Conservation (phyloP, 2,329 filamentous ascomycete genomes). For the Phyllosticta paracitricarpa region DNA sequence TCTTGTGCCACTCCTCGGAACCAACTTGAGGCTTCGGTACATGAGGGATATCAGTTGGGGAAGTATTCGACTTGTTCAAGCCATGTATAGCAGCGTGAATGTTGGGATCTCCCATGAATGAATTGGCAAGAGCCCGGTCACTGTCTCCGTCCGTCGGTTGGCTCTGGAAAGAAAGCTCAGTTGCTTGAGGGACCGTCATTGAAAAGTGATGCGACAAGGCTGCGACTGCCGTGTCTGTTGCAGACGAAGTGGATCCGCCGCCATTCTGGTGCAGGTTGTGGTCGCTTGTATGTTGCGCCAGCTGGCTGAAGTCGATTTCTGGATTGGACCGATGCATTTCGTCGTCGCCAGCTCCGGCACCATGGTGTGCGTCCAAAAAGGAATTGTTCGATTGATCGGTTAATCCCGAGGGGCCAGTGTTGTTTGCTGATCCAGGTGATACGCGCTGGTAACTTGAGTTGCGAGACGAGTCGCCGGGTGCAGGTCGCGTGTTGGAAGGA, state of each 20-base stretch:
- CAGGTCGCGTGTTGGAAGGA: constrained; percentile 23
- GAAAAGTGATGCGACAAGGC: constrained; percentile 40
- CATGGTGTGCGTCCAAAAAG: constrained; percentile 32
- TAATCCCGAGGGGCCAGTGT: constrained; percentile 22
- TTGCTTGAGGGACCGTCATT: constrained; percentile 48
- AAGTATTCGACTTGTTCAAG: constrained; percentile 34
- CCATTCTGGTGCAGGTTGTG: constrained; percentile 40
- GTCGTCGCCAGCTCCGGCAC: constrained; percentile 26
- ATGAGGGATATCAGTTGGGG: constrained; percentile 13
- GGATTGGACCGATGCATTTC: constrained; percentile 27
- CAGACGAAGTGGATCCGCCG: constrained; percentile 38
- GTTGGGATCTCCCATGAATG: constrained; percentile 34
- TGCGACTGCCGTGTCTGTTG: constrained; percentile 52
- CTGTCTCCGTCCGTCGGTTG: constrained; percentile 34
- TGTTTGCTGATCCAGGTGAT: constrained; percentile 16
- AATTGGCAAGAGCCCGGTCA: constrained; percentile 24
- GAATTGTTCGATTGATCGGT: constrained; percentile 28
- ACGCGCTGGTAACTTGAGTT: constrained; percentile 9
- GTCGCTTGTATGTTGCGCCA: constrained; percentile 21
- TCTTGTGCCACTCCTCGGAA: constrained; percentile 95
- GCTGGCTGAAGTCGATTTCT: constrained; percentile 23
- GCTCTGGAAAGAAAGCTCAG: constrained; percentile 42
- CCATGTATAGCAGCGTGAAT: constrained; percentile 26
- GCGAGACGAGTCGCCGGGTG: constrained; percentile 17
- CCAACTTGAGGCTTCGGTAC: constrained; percentile 74